A percentile compares a stretch with the other conserved stretches of the same genome.
These are phyloP conservation scores for Amphibolis antarctica DNA, from an alignment of 106 monocot species.

Conservation along the genomic window DNA sequence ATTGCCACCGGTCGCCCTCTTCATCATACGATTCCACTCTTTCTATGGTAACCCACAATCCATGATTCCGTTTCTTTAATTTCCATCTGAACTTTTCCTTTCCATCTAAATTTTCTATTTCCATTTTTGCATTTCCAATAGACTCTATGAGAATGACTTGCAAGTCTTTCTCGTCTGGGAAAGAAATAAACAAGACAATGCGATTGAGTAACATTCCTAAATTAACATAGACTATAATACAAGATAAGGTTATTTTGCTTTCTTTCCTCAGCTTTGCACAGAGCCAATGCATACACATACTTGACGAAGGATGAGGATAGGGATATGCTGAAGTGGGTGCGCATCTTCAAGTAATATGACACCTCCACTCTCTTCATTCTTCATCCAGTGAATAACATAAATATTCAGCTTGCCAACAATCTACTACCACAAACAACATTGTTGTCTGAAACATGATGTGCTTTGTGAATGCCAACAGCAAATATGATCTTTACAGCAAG, in stretches of 20 bases:
- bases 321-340: constrained; percentile 36
- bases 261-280: constrained; percentile 14
- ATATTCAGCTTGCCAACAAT: background rate
- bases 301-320: constrained; percentile 38
- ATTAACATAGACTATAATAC: too few relatives aligned
- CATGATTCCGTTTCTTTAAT: background rate
- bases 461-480: constrained; percentile 32
- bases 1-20: constrained; percentile 23
- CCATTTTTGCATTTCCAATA: too few relatives aligned
- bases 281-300: constrained; percentile 24
- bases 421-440: background rate
- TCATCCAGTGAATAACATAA: too few relatives aligned
- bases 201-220: too few relatives aligned
- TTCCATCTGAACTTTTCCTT: background rate
- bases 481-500: constrained; percentile 93
- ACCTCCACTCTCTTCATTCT: background rate
- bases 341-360: constrained; percentile 25
- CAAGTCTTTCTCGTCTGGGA: too few relatives aligned
- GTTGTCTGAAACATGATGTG: background rate
- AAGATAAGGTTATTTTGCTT: background rate
- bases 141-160: too few relatives aligned
- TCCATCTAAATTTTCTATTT: too few relatives aligned
- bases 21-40: constrained; percentile 40
- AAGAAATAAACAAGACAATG: too few relatives aligned
- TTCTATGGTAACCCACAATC: constrained; percentile 17